These are phyloP conservation scores for Mortierella sp. DNA, from an alignment of 371 early-diverging fungal species.

Conservation along the genomic window DNA sequence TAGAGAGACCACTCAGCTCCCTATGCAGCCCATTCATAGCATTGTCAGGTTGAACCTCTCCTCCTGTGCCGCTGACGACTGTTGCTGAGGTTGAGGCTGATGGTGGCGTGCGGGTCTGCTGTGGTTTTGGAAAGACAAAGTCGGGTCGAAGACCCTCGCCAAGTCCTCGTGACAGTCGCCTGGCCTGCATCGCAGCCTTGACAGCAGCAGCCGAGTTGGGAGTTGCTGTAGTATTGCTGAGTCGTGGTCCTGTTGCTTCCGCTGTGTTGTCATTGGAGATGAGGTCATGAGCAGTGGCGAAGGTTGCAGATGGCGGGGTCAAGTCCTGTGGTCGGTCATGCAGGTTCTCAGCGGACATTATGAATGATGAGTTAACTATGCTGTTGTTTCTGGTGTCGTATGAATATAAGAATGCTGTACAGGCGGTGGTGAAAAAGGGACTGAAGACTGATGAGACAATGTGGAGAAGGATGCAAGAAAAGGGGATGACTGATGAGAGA, in stretches of 20 bases:
- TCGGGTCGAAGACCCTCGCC: constrained; percentile 47
- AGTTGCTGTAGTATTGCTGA: too few species aligned
- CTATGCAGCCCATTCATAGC: constrained; percentile 2
- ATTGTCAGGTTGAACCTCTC: too few species aligned
- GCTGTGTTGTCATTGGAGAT: constrained; percentile 2
- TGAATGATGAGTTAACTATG: neutral
- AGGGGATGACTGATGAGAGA: neutral
- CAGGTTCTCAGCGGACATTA: constrained; percentile 1
- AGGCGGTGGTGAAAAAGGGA: too few species aligned
- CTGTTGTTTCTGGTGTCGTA: neutral
- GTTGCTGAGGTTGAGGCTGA: constrained; percentile 7
- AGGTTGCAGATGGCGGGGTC: constrained; percentile 10
- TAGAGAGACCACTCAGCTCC: constrained; percentile 5
- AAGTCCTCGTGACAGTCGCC: constrained; percentile 40
- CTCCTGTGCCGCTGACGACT: constrained; percentile 1
- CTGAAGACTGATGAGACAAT: neutral
- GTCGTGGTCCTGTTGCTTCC: neutral
- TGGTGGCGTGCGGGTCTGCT: constrained; percentile 12
- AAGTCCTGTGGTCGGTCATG: neutral
- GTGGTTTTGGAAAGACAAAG: constrained; percentile 54
- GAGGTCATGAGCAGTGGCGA: constrained; percentile 10
- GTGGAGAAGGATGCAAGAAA: neutral
- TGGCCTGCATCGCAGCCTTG: constrained; percentile 47
- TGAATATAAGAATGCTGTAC: constrained; percentile 2
- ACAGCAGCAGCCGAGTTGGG: constrained; percentile 21